Conservation (phyloP, 768 basidiomycete genomes). For the Pleurotus djamor region DNA sequence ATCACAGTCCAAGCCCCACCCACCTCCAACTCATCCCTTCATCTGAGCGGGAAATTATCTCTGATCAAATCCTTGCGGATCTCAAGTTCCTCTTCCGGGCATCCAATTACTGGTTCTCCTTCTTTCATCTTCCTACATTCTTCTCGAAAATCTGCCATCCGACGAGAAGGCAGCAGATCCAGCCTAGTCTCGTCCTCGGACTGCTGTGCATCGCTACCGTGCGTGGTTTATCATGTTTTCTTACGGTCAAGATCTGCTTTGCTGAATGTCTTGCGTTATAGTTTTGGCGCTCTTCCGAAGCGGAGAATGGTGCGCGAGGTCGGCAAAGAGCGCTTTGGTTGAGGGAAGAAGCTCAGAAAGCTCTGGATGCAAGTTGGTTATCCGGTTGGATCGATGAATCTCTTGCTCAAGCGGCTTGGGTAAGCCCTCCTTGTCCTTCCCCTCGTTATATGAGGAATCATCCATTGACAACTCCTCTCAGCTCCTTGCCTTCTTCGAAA, state of each 20-base stretch:
- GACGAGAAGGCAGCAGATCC: constrained; percentile 49
- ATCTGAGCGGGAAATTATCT: constrained; percentile 43
- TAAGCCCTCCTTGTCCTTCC: constrained; percentile 24
- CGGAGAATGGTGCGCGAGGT: constrained; percentile 46
- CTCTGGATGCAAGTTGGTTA: constrained; percentile 69
- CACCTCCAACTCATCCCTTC: constrained; percentile 28
- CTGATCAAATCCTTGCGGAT: constrained; percentile 48
- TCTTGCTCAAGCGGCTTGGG: constrained; percentile 77
- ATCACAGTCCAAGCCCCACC: constrained; percentile 34
- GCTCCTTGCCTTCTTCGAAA: constrained; percentile 72
- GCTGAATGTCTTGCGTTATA: not conserved
- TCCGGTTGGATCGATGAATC: constrained; percentile 73
- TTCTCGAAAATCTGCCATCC: constrained; percentile 58
- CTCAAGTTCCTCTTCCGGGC: constrained; percentile 62
- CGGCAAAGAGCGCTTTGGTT: constrained; percentile 57
- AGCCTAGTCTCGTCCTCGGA: constrained; percentile 65
- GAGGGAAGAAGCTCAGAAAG: constrained; percentile 65
- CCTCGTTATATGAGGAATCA: not conserved
- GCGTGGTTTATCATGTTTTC: not conserved
- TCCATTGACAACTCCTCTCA: constrained; percentile 18
- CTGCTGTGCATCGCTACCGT: constrained; percentile 58
- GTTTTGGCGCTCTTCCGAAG: constrained; percentile 69
- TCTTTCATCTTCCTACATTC: constrained; percentile 71
- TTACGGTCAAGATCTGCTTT: too few relatives aligned
- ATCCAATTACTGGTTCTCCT: constrained; percentile 73